A percentile compares a stretch with the other conserved stretches of the same genome.
Evolutionary conservation across 202 grass and related monocot genomes (phyloP).

Genomic region (Panicum hallii): DNA sequence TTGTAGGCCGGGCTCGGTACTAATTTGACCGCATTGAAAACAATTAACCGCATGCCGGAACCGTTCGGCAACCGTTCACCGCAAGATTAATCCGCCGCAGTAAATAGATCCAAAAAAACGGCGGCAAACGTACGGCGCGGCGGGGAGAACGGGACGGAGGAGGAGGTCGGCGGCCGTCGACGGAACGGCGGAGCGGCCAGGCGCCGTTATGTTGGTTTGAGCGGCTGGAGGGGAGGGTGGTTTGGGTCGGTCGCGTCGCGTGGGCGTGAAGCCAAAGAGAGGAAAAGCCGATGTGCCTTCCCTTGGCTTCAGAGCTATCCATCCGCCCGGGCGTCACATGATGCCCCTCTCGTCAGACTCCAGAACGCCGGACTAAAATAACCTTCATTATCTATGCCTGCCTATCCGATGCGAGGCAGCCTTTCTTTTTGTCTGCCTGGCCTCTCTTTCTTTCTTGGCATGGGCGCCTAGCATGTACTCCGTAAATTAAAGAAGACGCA

Average conservation of each 20-base stretch:
- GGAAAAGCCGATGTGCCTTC: conserved; percentile 30
- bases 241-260: conserved; percentile 15
- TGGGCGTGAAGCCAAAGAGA: conserved; percentile 43
- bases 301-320: conserved; percentile 46
- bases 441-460: not conserved
- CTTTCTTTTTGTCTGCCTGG: not conserved
- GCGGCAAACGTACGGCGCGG: not conserved
- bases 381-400: not conserved
- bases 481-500: too few species aligned
- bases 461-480: not conserved
- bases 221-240: not conserved
- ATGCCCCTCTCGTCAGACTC: conserved; percentile 25
- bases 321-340: not conserved
- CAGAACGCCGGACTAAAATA: conserved; percentile 2
- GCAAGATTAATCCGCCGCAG: not conserved
- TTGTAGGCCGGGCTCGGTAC: not conserved
- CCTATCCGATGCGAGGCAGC: not conserved
- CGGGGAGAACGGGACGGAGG: not conserved
- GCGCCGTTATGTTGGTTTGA: not conserved
- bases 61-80: not conserved
- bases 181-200: not conserved
- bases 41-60: conserved; percentile 16
- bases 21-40: conserved; percentile 17
- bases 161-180: not conserved
- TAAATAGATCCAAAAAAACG: not conserved